phyloP scores from a whole-genome alignment of 2,329 filamentous ascomycete species.

The Scytalidium lignicola region DNA sequence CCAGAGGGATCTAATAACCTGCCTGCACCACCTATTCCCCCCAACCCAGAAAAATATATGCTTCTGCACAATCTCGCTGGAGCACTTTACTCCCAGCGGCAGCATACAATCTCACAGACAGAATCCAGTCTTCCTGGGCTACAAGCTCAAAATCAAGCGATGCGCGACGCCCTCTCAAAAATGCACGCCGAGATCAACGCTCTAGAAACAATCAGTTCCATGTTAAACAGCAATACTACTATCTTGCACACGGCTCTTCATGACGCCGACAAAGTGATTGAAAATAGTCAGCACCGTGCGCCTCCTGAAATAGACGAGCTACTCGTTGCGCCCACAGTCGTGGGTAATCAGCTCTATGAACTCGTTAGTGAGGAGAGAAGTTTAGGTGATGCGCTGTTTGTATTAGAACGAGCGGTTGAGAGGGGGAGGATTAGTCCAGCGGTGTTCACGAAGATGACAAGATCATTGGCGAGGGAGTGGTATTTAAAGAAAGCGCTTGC shows the following conservation, averaged over 20 bases:
- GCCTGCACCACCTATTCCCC: conserved; percentile 79
- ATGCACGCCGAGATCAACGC: conserved; percentile 71
- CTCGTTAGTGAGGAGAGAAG: conserved; percentile 85
- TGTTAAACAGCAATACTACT: conserved; percentile 70
- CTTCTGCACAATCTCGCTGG: conserved; percentile 72
- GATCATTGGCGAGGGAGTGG: conserved; percentile 71
- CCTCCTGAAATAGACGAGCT: conserved; percentile 83
- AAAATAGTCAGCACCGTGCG: conserved; percentile 61
- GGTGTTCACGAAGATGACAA: conserved; percentile 75
- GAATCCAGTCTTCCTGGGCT: conserved; percentile 69
- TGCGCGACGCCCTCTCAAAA: conserved; percentile 62
- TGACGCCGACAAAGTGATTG: conserved; percentile 74
- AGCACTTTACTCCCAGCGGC: conserved; percentile 63
- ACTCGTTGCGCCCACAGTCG: conserved; percentile 87
- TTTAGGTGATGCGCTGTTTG: conserved; percentile 80
- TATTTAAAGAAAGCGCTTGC: conserved; percentile 79
- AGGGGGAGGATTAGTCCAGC: conserved; percentile 63
- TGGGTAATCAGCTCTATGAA: conserved; percentile 87
- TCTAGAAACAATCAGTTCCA: conserved; percentile 63
- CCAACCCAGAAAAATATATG: conserved; percentile 92
- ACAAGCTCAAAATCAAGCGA: conserved; percentile 71
- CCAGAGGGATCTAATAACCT: conserved; percentile 38
- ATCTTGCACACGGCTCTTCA: conserved; percentile 73
- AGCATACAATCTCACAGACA: conserved; percentile 66
- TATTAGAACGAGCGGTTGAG: conserved; percentile 70